phyloP scores from a whole-genome alignment of 371 early-diverging fungal genomes.

The Batkoa obscura region DNA sequence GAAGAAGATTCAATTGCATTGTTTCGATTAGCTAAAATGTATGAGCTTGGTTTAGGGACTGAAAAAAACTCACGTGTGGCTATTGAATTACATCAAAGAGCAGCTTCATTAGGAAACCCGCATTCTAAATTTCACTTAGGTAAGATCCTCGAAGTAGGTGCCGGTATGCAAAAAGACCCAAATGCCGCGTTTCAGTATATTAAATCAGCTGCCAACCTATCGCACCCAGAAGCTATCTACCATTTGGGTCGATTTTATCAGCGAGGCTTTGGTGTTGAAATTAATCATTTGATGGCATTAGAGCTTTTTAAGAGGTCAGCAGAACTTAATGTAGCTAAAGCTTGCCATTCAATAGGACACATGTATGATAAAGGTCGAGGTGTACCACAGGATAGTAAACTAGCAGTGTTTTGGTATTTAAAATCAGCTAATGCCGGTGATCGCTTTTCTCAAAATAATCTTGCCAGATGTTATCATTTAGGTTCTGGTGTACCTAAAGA shows the following conservation, averaged over 20 bases:
- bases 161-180: slow-evolving; percentile 25
- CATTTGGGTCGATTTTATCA: slow-evolving; percentile 52
- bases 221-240: slow-evolving; percentile 58
- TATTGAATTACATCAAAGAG: slow-evolving; percentile 34
- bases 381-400: slow-evolving; percentile 20
- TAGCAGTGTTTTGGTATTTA: slow-evolving; percentile 50
- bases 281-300: slow-evolving; percentile 31
- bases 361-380: slow-evolving; percentile 55
- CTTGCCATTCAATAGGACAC: slow-evolving; percentile 50
- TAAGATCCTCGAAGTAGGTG: slow-evolving; percentile 58
- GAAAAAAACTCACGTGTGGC: slow-evolving; percentile 32
- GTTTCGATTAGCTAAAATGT: slow-evolving; percentile 52
- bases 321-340: slow-evolving; percentile 43
- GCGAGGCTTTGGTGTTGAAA: slow-evolving; percentile 44
- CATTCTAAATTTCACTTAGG: slow-evolving; percentile 60
- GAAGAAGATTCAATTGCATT: slow-evolving; percentile 39
- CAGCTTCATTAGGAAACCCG: slow-evolving; percentile 28
- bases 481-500: slow-evolving; percentile 23
- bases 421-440: slow-evolving; percentile 23
- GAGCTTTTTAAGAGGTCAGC: slow-evolving; percentile 46
- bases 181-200: slow-evolving; percentile 42
- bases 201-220: slow-evolving; percentile 34
- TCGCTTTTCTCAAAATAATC: slow-evolving; percentile 14
- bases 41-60: slow-evolving; percentile 52
- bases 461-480: slow-evolving; percentile 60